These are phyloP conservation scores for Solanum chmielewskii DNA, from an alignment of 257 asterid species.

Conservation along the genomic window DNA sequence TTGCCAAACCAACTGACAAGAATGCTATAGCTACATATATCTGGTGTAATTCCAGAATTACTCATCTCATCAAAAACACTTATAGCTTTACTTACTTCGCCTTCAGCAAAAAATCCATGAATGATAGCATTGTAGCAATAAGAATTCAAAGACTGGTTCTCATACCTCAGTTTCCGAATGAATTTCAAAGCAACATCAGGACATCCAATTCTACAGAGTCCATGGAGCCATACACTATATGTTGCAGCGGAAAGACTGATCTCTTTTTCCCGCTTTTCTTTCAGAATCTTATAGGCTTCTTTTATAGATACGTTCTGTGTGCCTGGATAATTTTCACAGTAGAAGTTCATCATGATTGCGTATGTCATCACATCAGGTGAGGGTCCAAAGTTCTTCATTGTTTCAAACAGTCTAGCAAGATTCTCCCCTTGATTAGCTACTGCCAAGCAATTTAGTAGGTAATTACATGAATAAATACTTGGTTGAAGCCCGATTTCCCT, in stretches of 20 bases:
- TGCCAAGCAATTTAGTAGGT: conserved; percentile 50
- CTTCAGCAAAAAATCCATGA: conserved; percentile 27
- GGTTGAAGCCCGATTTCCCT: conserved; percentile 31
- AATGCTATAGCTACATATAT: conserved; percentile 45
- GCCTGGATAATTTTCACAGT: conserved; percentile 14
- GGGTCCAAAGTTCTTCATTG: conserved; percentile 50
- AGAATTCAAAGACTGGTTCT: conserved; percentile 27
- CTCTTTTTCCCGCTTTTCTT: conserved; percentile 38
- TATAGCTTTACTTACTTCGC: conserved; percentile 26
- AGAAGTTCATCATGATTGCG: conserved; percentile 42
- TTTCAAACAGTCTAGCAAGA: conserved; percentile 21
- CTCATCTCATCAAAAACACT: conserved; percentile 37
- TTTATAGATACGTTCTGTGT: conserved; percentile 16
- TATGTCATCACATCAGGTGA: conserved; percentile 46
- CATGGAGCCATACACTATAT: conserved; percentile 28
- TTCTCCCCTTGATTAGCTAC: conserved; percentile 23
- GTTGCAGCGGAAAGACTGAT: conserved; percentile 44
- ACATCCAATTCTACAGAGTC: conserved; percentile 44
- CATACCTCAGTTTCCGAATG: conserved; percentile 16
- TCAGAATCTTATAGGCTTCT: conserved; percentile 29
- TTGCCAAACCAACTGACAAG: conserved; percentile 42
- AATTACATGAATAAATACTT: conserved; percentile 40
- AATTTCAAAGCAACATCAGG: conserved; percentile 29
- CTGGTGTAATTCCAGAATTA: conserved; percentile 28
- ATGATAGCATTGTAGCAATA: conserved; percentile 51